phyloP scores from a whole-genome alignment of 108 stramenopile species.

The Aurantiochytrium sp. region DNA sequence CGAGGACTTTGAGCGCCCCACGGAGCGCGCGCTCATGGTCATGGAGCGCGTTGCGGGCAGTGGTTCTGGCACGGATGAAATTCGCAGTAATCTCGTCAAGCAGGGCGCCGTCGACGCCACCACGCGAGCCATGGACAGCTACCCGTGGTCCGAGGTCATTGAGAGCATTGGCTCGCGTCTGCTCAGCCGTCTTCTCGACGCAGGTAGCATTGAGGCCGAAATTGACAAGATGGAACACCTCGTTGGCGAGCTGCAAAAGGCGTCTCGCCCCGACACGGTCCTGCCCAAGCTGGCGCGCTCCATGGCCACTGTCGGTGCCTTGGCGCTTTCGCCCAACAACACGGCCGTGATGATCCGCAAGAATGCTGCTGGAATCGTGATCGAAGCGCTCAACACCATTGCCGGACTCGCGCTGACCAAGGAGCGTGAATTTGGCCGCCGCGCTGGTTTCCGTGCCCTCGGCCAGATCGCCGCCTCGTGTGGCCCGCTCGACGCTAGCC shows the following conservation, averaged over 20 bases:
- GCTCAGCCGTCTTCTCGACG: background rate
- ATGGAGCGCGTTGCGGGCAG: background rate
- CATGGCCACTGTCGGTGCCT: background rate
- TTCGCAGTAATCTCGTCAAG: background rate
- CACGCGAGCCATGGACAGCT: background rate
- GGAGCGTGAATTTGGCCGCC: background rate
- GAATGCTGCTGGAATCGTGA: background rate
- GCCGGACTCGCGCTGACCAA: background rate
- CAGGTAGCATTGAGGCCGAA: background rate
- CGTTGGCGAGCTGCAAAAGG: background rate
- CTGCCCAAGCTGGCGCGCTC: background rate
- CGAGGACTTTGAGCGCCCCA: background rate
- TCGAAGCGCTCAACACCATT: background rate
- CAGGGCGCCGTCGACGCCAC: conserved; percentile 21
- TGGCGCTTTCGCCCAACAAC: background rate
- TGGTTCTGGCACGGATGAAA: background rate
- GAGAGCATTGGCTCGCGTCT: background rate
- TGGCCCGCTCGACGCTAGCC: background rate
- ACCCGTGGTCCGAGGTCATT: background rate
- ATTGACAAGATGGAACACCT: background rate
- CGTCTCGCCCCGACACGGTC: background rate
- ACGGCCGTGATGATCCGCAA: background rate
- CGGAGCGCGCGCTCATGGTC: background rate
- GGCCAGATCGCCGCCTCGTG: background rate
- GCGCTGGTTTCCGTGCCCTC: conserved; percentile 12